These are phyloP conservation scores for Pseudogymnoascus sp. DNA, from an alignment of 2,329 filamentous ascomycete species.

Conservation along the genomic window DNA sequence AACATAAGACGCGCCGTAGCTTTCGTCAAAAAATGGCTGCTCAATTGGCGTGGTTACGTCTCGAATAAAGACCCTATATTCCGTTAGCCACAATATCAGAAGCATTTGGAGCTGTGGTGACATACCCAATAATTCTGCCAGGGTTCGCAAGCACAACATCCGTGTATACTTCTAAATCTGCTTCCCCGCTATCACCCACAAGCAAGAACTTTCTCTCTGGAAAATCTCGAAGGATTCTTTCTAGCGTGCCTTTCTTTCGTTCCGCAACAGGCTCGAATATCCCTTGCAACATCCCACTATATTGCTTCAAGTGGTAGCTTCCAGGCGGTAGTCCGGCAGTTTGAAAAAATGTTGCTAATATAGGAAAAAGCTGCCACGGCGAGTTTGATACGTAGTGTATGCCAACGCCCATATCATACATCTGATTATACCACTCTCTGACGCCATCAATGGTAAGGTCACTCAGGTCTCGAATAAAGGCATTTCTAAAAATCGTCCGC, in stretches of 20 bases:
- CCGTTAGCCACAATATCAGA: background rate
- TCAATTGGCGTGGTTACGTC: conserved; percentile 80
- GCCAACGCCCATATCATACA: conserved; percentile 73
- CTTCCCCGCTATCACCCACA: conserved; percentile 92
- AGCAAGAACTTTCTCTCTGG: conserved; percentile 83
- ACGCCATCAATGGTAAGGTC: conserved; percentile 84
- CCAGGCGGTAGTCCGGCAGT: conserved; percentile 73
- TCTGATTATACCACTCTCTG: conserved; percentile 74
- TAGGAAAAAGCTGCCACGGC: conserved; percentile 92
- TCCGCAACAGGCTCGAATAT: conserved; percentile 97
- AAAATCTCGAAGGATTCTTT: conserved; percentile 81
- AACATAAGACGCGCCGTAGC: conserved; percentile 29
- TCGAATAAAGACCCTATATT: conserved; percentile 67
- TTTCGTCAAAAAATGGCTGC: conserved; percentile 66
- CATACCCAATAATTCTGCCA: conserved; percentile 59
- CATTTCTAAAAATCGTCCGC: conserved; percentile 92
- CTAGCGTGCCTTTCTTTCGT: conserved; percentile 80
- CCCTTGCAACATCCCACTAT: conserved; percentile 92
- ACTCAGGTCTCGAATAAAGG: conserved; percentile 77
- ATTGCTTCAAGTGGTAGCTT: conserved; percentile 92
- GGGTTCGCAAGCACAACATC: conserved; percentile 83
- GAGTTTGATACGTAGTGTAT: conserved; percentile 99
- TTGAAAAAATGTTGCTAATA: conserved; percentile 78
- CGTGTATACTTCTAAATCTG: conserved; percentile 93
- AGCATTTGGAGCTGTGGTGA: conserved; percentile 22